Evolutionary conservation across 2,329 filamentous ascomycete genomes (phyloP).

Genomic region (Bretziella fagacearum): DNA sequence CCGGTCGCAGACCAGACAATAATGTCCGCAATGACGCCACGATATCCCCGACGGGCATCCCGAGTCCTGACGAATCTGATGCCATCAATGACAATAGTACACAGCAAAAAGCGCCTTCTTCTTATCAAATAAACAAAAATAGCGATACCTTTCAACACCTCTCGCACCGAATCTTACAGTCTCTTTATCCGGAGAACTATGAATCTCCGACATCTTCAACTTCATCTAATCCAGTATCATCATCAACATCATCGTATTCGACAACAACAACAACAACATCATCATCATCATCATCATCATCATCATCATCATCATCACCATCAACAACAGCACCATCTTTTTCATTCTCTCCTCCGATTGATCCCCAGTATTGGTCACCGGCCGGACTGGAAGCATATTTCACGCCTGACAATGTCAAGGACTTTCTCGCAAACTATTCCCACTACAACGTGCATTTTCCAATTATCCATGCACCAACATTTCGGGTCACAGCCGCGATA

Average conservation of each 20-base stretch:
- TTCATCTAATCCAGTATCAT: neutral
- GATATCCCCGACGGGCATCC: neutral
- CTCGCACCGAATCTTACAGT: constrained; percentile 38
- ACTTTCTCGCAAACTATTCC: constrained; percentile 53
- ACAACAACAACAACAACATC: neutral
- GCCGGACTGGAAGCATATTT: constrained; percentile 42
- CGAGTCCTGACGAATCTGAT: neutral
- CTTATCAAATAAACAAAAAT: constrained; percentile 7
- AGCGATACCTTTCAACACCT: constrained; percentile 32
- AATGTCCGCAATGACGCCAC: constrained; percentile 23
- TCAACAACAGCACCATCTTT: neutral
- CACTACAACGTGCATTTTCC: constrained; percentile 61
- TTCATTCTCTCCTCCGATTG: neutral
- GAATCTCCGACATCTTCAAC: neutral
- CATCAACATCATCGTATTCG: neutral
- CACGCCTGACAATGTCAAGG: constrained; percentile 49
- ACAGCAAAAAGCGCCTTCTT: constrained; percentile 1
- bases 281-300: neutral
- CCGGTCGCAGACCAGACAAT: constrained; percentile 51
- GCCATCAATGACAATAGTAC: neutral
- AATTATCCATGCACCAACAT: constrained; percentile 54
- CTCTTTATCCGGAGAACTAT: constrained; percentile 24
- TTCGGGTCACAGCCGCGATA: constrained; percentile 48
- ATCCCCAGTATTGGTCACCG: constrained; percentile 33
- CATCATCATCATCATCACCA: neutral